Base-by-base conservation (phyloP, 768 basidiomycete species). In the Leccinum variicolor region DNA sequence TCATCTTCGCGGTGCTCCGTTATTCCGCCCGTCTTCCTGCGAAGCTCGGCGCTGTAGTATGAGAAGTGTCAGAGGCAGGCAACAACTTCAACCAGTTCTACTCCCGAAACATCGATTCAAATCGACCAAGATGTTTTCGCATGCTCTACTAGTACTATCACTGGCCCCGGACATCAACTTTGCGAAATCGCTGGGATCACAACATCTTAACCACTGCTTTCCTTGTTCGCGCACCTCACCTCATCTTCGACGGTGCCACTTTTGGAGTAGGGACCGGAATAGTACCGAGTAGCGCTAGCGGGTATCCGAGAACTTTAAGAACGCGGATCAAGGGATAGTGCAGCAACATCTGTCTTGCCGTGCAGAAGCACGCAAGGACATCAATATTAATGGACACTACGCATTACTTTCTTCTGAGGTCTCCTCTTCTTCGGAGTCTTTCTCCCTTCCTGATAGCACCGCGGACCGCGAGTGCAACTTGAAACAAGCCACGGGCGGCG, bases 261-360 rank as follows among this genome's bases (percentile, higher is more conserved):
- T 66, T 41, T 17, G 39, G n/a, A 19, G 39, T 8, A 46, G 60
- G 66, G 65, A 64, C 7, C n/a, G n/a, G n/a, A n/a, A n/a, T n/a
- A n/a, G n/a, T n/a, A 55, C 21, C 1, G 60, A 73, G 21, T 70
- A 73, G 15, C 60, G 61, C 19, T 34, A 56, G 31, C 68, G 69
- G 9, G 55, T 69, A 2, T 19, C 56, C 4, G 54, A 63, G 1
- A 69, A 69, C 2, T 21, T 43, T 6, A n/a, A 62, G 6, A 36
- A 58, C 50, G 49, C 58, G 69, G 36, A 39, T 39, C 52, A 71
- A 55, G 46, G 60, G 59, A 1, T 71, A 55, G 69, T 64, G 66
- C 6, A 50, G 59, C 28, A 49, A 53, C 2, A 26, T 68, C 23
- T 60, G 25, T n/a, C 21, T 17, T 15, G 25, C 60, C 0, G 57